Conservation (phyloP, 345 rosid species). For the Draba incana region DNA sequence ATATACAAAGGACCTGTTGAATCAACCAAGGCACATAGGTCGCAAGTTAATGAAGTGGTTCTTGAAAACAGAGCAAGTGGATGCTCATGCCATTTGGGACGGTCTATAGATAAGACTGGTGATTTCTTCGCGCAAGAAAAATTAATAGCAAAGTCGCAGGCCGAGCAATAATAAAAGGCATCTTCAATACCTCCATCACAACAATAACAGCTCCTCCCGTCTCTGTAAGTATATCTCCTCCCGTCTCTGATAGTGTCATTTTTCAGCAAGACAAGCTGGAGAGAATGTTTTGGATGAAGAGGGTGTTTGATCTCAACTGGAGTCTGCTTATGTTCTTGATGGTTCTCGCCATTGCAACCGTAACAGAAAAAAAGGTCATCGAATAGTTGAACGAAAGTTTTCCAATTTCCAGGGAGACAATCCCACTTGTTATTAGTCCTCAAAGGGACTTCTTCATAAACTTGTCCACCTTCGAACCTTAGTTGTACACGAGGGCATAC, state of each 20-base stretch:
- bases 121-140: background rate
- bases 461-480: too few species aligned
- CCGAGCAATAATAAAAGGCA: background rate
- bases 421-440: too few species aligned
- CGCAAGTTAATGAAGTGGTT: background rate
- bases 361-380: background rate
- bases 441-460: too few species aligned
- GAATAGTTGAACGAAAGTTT: too few species aligned
- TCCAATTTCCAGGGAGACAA: too few species aligned
- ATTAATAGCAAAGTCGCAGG: background rate
- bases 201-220: background rate
- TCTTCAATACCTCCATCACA: background rate
- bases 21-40: background rate
- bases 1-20: background rate
- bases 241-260: too few species aligned
- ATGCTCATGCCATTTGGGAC: conserved; percentile 9
- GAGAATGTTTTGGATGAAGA: conserved; percentile 14
- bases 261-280: background rate
- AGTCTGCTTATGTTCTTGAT: background rate
- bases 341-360: background rate
- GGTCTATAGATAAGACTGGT: background rate
- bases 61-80: background rate
- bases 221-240: too few species aligned
- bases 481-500: too few species aligned
- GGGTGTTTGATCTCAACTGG: background rate